Evolutionary conservation across 2,329 filamentous ascomycete species (phyloP).

Genomic region (Diaporthe citri): DNA sequence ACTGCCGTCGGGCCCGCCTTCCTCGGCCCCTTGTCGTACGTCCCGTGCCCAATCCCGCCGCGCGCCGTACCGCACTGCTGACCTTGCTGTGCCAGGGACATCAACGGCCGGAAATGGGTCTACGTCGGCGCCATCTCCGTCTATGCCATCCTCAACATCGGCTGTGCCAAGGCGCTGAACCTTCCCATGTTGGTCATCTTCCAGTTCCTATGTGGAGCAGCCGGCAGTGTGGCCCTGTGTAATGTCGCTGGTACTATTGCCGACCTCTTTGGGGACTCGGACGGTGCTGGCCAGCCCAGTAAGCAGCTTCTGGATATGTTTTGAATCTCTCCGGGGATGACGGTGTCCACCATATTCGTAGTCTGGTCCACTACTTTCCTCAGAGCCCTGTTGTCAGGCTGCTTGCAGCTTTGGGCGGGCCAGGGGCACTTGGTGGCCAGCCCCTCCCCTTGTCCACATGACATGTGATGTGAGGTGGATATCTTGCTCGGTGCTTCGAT

Average conservation of each 20-base stretch:
- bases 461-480: not conserved
- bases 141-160: conserved; percentile 53
- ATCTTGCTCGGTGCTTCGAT: not conserved
- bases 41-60: conserved; percentile 30
- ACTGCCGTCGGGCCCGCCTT: conserved; percentile 57
- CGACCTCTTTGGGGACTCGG: conserved; percentile 52
- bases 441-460: not conserved
- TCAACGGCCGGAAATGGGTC: conserved; percentile 58
- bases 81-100: conserved; percentile 48
- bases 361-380: too few species aligned
- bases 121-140: conserved; percentile 53
- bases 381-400: too few species aligned
- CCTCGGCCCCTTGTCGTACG: conserved; percentile 55
- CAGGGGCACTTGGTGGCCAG: too few species aligned
- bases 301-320: not conserved
- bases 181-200: conserved; percentile 55
- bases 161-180: conserved; percentile 51
- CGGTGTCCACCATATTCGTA: too few species aligned
- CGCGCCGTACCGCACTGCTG: not conserved
- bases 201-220: conserved; percentile 51
- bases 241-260: conserved; percentile 53
- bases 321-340: not conserved
- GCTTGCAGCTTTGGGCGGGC: too few species aligned
- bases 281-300: conserved; percentile 55
- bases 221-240: conserved; percentile 52